These are phyloP conservation scores for Aspergillus sp. DNA, from an alignment of 2,329 filamentous ascomycete species.

Conservation along the genomic window DNA sequence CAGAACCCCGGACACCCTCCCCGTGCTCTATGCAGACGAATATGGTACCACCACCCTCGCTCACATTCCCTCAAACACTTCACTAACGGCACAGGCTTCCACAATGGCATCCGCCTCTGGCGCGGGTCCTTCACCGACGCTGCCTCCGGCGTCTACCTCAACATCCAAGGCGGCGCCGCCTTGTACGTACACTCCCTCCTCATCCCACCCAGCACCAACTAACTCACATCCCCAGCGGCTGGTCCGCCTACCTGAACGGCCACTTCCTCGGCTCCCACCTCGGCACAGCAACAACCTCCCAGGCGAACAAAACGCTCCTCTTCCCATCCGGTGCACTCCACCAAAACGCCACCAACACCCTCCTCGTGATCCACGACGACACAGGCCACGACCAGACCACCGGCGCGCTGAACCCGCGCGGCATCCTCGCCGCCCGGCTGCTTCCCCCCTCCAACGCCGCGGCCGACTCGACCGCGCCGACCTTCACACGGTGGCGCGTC, in stretches of 20 bases:
- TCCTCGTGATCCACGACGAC: constrained; percentile 62
- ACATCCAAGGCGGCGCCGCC: constrained; percentile 54
- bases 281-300: constrained; percentile 33
- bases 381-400: constrained; percentile 31
- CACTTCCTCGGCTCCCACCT: constrained; percentile 56
- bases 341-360: constrained; percentile 52
- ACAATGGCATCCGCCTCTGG: constrained; percentile 46
- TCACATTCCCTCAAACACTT: neutral
- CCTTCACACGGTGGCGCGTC: constrained; percentile 57
- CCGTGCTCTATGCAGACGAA: constrained; percentile 48
- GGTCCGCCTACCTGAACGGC: constrained; percentile 59
- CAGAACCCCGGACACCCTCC: constrained; percentile 42
- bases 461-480: neutral
- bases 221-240: constrained; percentile 42
- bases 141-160: constrained; percentile 43
- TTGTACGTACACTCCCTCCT: constrained; percentile 28
- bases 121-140: constrained; percentile 44
- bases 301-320: constrained; percentile 39
- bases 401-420: constrained; percentile 29
- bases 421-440: constrained; percentile 48
- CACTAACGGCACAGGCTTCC: constrained; percentile 30
- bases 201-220: neutral
- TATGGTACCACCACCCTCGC: constrained; percentile 28
- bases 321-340: constrained; percentile 52
- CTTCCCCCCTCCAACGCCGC: constrained; percentile 29